A percentile compares a stretch with the other conserved stretches of the same genome.
Evolutionary conservation across 768 basidiomycete genomes (phyloP).

Genomic region (Asterophora lycoperdoides): DNA sequence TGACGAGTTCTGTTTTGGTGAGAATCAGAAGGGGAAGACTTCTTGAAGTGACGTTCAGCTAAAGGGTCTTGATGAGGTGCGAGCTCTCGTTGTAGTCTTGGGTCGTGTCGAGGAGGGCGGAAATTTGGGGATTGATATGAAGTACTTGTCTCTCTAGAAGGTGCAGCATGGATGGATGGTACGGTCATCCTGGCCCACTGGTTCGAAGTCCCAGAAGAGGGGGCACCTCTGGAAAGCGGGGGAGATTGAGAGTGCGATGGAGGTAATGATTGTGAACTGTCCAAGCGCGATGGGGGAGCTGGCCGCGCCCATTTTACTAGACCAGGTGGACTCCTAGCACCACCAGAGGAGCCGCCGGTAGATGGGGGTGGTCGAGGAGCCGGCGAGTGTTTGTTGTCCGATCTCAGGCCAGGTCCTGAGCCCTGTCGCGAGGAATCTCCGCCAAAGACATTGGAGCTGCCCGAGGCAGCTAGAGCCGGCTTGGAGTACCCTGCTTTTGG

Average conservation of each 20-base stretch:
- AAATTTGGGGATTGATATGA: neutral
- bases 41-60: neutral
- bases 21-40: neutral
- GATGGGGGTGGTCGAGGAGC: neutral
- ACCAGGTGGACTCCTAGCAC: neutral
- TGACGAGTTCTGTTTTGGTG: neutral
- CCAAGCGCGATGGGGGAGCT: neutral
- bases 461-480: neutral
- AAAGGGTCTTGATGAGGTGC: slow-evolving; percentile 17
- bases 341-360: neutral
- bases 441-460: neutral
- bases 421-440: neutral
- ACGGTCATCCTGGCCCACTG: slow-evolving; percentile 10
- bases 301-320: slow-evolving; percentile 11
- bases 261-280: neutral
- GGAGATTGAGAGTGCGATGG: neutral
- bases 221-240: slow-evolving; percentile 2
- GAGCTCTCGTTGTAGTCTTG: slow-evolving; percentile 13
- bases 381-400: neutral
- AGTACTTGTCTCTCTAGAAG: neutral
- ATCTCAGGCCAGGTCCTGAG: neutral
- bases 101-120: neutral
- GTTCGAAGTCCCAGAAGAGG: slow-evolving; percentile 9
- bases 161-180: neutral
- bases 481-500: neutral